Base-by-base conservation (phyloP, 1,284 basidiomycete genomes). In the Phellopilus nigrolimitatus region DNA sequence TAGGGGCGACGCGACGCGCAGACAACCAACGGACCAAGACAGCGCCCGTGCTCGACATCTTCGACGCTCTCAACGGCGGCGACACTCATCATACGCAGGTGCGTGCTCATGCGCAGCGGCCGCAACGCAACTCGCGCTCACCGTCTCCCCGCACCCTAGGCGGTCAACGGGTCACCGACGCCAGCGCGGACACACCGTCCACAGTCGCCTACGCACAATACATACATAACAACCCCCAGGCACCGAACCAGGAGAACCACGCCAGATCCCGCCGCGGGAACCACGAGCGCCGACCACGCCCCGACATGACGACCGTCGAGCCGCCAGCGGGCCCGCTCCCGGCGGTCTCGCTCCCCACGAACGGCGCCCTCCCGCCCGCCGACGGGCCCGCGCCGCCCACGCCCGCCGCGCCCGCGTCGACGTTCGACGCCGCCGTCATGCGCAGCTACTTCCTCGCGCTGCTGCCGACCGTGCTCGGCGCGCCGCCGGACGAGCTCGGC, bases 391-490 rank as follows among this genome's bases (percentile, higher is more conserved):
- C 30, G 6, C 15, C 46, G n/a, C 46, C 45, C 1, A 25, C 54
- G 17, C 39, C 59, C 6, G 21, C 57, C 22, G 25, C 62, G 8
- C 38, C 57, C 9, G 47, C 60, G 7, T 27, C 57, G n/a, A 38
- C 61, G 12, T 64, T 68, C 49, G 66, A 70, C 55, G 53, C 61
- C n/a, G 48, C 58, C 15, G 53, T 59, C n/a, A 64, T 71, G 56
- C 58, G 58, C 7, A 15, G 52, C 5, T 92, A 91, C 67, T 72
- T 93, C 30, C 69, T 78, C 39, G 72, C 79, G 1, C 71, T 93
- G 24, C 70, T 93, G 1, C 88, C 89, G 1, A 84, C 88, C 13
- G 74, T 91, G 1, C 74, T 92, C 19, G 87, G 80, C 9, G 82
- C 86, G 3, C 63, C 68, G 12, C 70, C 72, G 1, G 71, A 73